Evolutionary conservation across 495 filamentous ascomycete species (phyloP).

Genomic region (Penicillium macrosclerotiorum): DNA sequence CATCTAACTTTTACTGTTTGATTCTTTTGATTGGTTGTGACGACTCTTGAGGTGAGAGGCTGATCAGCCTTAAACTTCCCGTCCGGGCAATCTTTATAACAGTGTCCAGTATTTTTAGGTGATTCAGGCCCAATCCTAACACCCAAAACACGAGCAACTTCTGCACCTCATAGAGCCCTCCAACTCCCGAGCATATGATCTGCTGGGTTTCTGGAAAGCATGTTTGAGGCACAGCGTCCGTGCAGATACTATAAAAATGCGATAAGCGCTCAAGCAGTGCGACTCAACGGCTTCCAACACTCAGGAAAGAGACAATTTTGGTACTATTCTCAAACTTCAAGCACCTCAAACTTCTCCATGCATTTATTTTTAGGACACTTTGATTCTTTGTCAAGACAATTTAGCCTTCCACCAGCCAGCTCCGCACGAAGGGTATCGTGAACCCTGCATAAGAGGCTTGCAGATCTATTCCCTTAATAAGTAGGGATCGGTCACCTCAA

Average conservation of each 20-base stretch:
- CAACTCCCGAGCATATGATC: neutral
- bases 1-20: neutral
- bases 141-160: neutral
- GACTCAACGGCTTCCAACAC: too few relatives aligned
- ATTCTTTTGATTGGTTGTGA: too few relatives aligned
- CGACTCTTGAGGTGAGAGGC: neutral
- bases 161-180: neutral
- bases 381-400: neutral
- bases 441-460: slow-evolving; percentile 3
- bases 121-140: neutral
- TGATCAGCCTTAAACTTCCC: neutral
- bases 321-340: too few relatives aligned
- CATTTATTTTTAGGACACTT: too few relatives aligned
- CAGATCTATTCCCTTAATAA: neutral
- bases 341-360: too few relatives aligned
- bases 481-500: slow-evolving; percentile 3
- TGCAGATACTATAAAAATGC: too few relatives aligned
- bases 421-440: neutral
- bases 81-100: neutral
- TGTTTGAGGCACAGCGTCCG: too few relatives aligned
- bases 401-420: neutral
- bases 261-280: too few relatives aligned
- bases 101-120: neutral
- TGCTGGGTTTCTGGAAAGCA: neutral
- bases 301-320: too few relatives aligned